Evolutionary conservation across 345 rosid genomes (phyloP).

Genomic region (Lagerstroemia speciosa): DNA sequence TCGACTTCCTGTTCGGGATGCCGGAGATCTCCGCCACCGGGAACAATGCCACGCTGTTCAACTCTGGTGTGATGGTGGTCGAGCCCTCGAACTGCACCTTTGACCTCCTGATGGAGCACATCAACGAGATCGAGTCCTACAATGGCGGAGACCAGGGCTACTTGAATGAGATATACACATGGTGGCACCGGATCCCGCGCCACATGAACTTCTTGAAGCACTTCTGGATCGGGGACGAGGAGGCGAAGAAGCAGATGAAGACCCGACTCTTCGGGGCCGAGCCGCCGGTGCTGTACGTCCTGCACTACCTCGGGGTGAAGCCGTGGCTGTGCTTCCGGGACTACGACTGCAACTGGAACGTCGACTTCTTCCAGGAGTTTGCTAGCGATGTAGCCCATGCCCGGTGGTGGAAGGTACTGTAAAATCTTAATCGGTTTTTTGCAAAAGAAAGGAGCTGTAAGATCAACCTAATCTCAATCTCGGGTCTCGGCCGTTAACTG

Average conservation of each 20-base stretch:
- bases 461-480: too few relatives aligned
- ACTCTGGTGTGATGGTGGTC: constrained; percentile 83
- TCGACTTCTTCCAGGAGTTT: constrained; percentile 76
- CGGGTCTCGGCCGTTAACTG: too few relatives aligned
- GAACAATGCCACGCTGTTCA: constrained; percentile 75
- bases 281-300: constrained; percentile 78
- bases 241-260: constrained; percentile 60
- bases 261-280: constrained; percentile 68
- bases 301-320: constrained; percentile 80
- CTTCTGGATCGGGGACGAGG: constrained; percentile 80
- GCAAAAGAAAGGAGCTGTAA: too few relatives aligned
- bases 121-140: constrained; percentile 74
- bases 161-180: constrained; percentile 81
- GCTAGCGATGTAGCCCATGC: constrained; percentile 83
- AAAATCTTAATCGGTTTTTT: background rate
- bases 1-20: constrained; percentile 78
- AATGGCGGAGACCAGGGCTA: constrained; percentile 89
- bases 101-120: constrained; percentile 74
- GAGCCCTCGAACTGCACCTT: constrained; percentile 86
- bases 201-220: constrained; percentile 87
- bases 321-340: constrained; percentile 92
- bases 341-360: constrained; percentile 93
- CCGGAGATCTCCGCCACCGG: constrained; percentile 86
- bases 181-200: constrained; percentile 92
- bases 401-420: constrained; percentile 66